These are phyloP conservation scores for Kodamaea fungicola DNA, from an alignment of 1,139 yeast species.

Conservation along the genomic window DNA sequence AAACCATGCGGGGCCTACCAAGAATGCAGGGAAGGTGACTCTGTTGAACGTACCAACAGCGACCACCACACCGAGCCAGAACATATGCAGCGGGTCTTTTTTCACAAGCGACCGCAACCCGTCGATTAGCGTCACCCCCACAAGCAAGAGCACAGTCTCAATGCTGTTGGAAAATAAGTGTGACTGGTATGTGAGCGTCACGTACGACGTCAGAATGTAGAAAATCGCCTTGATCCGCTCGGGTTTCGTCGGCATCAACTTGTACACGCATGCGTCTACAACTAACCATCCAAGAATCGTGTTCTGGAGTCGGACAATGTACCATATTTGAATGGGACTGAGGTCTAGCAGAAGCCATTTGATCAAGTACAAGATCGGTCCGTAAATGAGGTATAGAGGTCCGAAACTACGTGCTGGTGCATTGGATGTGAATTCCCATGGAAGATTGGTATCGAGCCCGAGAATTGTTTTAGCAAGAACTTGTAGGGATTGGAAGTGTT, in stretches of 20 bases:
- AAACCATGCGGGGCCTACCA: slow-evolving; percentile 55
- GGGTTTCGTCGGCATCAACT: slow-evolving; percentile 53
- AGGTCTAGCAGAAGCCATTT: slow-evolving; percentile 20
- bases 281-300: slow-evolving; percentile 56
- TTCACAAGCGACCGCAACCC: slow-evolving; percentile 29
- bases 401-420: slow-evolving; percentile 71
- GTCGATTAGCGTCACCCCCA: slow-evolving; percentile 51
- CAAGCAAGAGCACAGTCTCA: slow-evolving; percentile 68
- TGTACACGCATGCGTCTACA: slow-evolving; percentile 49
- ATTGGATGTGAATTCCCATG: slow-evolving; percentile 78
- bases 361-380: slow-evolving; percentile 52
- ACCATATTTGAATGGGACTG: slow-evolving; percentile 50
- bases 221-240: slow-evolving; percentile 64
- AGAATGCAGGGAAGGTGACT: slow-evolving; percentile 75
- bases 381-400: slow-evolving; percentile 66
- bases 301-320: slow-evolving; percentile 55
- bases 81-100: slow-evolving; percentile 15
- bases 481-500: slow-evolving; percentile 87
- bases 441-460: slow-evolving; percentile 51
- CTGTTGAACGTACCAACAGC: slow-evolving; percentile 79
- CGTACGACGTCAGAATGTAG: slow-evolving; percentile 72
- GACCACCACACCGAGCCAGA: slow-evolving; percentile 49
- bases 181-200: slow-evolving; percentile 76
- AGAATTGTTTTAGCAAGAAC: slow-evolving; percentile 52
- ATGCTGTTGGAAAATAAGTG: slow-evolving; percentile 87